Evolutionary conservation across 805 yeast genomes (phyloP), one percentile per base, ranked within the genome.

Genomic region (Tetrapisispora nanseiensis): DNA sequence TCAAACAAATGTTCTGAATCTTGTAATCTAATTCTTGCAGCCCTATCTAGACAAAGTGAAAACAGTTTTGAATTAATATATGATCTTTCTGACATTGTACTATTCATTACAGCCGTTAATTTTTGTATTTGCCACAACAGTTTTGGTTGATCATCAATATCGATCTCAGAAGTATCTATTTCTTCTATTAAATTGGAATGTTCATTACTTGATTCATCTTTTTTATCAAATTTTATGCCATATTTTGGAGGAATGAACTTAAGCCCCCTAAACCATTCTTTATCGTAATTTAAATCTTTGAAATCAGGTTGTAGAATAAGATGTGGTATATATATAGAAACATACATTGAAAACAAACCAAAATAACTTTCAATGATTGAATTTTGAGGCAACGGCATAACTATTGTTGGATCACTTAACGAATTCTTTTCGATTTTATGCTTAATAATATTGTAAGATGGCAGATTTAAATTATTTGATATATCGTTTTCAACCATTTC

Each of bases 1-100:
- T 61, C 65, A 41, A 51, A 48, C n/a, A 61, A 45, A 33, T 56
- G 60, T 15, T 58, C 61, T 1, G 49, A 46, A 29, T 51, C 50
- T 9, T 42, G 48, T 21, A 59, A 38, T 24, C 37, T 48, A 3
- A 49, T 42, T 24, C 45, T 42, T 13, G 55, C 46, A 20, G 46
- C 45, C 4, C 51, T 49, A 37, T 57, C 56, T 10, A 54, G 40
- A 6, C 44, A 48, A n/a, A 46, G 33, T 11, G 55, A 45, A 22
- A 59, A 46, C 21, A 49, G 19, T 27, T 46, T 52, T 9, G 59
- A 48, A 10, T 50, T 46, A 6, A 58, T 50, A 36, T 47, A 57
- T 11, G 57, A 41, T 27, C 63, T 50, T 33, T 48, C 51, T 4
- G 57, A 48, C 18, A 45, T 40, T 13, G 48, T 43, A 3, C 50